Base-by-base conservation (phyloP, 176 grass and related monocot genomes). In the Dendrocalamus sinicus region DNA sequence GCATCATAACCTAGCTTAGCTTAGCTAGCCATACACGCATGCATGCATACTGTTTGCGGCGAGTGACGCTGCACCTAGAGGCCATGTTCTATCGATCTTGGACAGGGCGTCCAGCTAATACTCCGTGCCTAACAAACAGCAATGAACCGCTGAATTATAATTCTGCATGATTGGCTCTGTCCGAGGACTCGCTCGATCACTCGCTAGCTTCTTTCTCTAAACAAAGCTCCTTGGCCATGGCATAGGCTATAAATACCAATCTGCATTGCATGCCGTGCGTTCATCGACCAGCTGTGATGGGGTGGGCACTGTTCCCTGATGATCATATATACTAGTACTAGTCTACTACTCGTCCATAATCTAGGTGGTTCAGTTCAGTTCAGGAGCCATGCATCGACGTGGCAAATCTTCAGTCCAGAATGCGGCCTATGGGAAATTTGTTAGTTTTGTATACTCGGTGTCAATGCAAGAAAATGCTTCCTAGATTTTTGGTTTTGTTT, bases 41-140 rank as follows among this genome's bases (percentile, higher is more conserved):
- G 76, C 13, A 72, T 65, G 52, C 62, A 44, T 23, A 76, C 72
- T 51, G 72, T 88, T 76, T 62, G 86, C 73, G n/a, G 32, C 32
- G n/a, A 78, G 86, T 43, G 80, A 83, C 74, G 58, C 54, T 52
- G 66, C 86, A 78, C 73, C 86, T 63, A 83, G 80, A 76, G 72
- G 79, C 40, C 79, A 75, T 75, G 85, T 75, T 75, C 22, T 23
- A 60, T 60, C n/a, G 39, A 64, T 28, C 41, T 71, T 86, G 22
- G 32, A 47, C 83, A 35, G 19, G 41, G 61, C 62, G 43, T 69
- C 72, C 79, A 83, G 63, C 80, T 88, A 77, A 88, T 54, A 83
- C 75, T 84, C 37, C 48, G 22, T 51, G 81, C 12, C 22, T 12
- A 51, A 58, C 55, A n/a, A 58, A 58, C 55, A 66, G 51, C 44